phyloP scores from a whole-genome alignment of 441 rosid genomes.

The Adansonia gregorii region DNA sequence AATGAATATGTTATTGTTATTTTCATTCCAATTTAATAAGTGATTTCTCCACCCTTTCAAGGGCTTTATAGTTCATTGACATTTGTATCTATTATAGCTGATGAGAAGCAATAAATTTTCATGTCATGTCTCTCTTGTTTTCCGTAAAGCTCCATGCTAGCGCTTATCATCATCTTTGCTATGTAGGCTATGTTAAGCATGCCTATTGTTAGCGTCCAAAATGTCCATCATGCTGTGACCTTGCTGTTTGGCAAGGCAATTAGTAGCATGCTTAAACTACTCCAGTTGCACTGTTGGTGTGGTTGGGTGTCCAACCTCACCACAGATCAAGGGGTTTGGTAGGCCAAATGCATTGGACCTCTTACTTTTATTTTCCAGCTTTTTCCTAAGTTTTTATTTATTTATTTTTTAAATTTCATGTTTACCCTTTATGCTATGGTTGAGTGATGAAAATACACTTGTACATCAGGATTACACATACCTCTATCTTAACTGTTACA shows the following conservation, averaged over 20 bases:
- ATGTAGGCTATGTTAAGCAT: not conserved
- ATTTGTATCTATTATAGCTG: not conserved
- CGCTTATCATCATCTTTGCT: not conserved
- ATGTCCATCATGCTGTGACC: not conserved
- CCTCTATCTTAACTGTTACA: not conserved
- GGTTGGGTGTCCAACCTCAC: not conserved
- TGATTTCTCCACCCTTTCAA: not conserved
- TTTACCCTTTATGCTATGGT: not conserved
- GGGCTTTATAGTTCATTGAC: not conserved
- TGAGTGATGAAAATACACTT: not conserved
- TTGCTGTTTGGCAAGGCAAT: not conserved
- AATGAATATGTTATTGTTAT: not conserved
- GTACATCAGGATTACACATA: not conserved
- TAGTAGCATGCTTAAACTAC: not conserved
- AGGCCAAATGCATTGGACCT: not conserved
- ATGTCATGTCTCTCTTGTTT: not conserved
- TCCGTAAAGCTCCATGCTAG: not conserved
- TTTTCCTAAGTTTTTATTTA: not conserved
- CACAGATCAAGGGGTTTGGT: not conserved
- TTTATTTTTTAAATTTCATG: too few relatives aligned
- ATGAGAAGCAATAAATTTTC: not conserved
- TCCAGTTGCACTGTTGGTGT: not conserved
- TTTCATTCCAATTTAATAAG: conserved; percentile 1
- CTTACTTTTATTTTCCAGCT: not conserved
- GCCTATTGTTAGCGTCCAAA: not conserved